Base-by-base conservation (phyloP, 306 rosid species). In the Sesbania bispinosa region DNA sequence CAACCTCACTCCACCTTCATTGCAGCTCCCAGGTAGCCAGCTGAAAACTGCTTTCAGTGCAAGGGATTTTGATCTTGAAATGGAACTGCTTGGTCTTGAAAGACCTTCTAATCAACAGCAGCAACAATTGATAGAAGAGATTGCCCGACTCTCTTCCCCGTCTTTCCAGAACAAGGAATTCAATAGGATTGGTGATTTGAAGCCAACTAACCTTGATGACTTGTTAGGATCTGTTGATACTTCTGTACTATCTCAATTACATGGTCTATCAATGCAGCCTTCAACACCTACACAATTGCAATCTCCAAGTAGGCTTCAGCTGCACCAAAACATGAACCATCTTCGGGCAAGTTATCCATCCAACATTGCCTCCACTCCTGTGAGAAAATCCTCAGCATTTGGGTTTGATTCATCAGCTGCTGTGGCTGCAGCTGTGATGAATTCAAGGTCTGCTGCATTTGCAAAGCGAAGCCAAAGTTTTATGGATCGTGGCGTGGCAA, bases 401-500 rank as follows among this genome's bases (percentile, higher is more conserved):
- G 82, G 80, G 4, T 61, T 62, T 69, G 82, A 80, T 42, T 52
- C 71, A 61, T 54, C 80, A 13, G 64, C 58, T 15, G 14, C 86
- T 13, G 42, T 78, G 3, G 84, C 86, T 15, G 68, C 83, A 1
- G 32, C 75, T 27, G 68, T 59, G 30, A 65, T 83, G 52, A 82
- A 81, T 78, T 46, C 90, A 21, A 79, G 95, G 67, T 71, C 78
- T 19, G 81, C 85, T 67, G 88, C 90, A 11, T 88, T 89, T 29
- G 78, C 92, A 5, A 85, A 73, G 53, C 71, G 88, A 20, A 92
- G 95, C 82, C 95, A 86, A 69, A 88, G 96, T 80, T 86, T 89
- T 65, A 66, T 85, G 4, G 97, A 89, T 69, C 86, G 84, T 5
- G 61, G 76, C 10, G 67, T 39, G 21, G 72, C 29, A 27, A 92